phyloP scores from a whole-genome alignment of 2,329 filamentous ascomycete species.

The Didymella exigua region DNA sequence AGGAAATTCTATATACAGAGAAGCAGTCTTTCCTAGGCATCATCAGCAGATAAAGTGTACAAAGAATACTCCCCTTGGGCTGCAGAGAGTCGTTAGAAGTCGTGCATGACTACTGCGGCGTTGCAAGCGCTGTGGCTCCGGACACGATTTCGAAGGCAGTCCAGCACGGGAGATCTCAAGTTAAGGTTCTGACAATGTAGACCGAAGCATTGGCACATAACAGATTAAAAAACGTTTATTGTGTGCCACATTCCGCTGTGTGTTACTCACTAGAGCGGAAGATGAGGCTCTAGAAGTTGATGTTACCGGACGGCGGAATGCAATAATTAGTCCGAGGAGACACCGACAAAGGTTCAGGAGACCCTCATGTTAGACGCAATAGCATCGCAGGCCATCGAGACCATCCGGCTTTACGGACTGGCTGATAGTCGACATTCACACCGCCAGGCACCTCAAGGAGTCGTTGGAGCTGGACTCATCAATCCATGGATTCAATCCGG shows the following conservation, averaged over 20 bases:
- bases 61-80: neutral
- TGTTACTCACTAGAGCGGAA: neutral
- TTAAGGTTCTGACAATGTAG: neutral
- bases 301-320: neutral
- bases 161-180: neutral
- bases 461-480: no score
- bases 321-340: neutral
- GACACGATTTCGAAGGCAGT: neutral
- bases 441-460: no score
- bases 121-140: neutral
- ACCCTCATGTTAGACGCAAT: no score
- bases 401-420: no score
- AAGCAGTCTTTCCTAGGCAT: neutral
- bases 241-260: neutral
- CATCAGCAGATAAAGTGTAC: neutral
- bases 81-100: neutral
- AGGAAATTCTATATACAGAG: conserved; percentile 6
- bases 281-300: no score
- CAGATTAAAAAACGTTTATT: neutral
- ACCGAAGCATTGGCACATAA: neutral
- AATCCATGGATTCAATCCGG: no score
- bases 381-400: no score
- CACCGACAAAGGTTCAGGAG: neutral
- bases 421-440: no score
- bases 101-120: neutral